A percentile compares a stretch with the other conserved stretches of the same genome.
Evolutionary conservation across 179 eudicot species (phyloP).

Genomic region (Spinacia oleracea): DNA sequence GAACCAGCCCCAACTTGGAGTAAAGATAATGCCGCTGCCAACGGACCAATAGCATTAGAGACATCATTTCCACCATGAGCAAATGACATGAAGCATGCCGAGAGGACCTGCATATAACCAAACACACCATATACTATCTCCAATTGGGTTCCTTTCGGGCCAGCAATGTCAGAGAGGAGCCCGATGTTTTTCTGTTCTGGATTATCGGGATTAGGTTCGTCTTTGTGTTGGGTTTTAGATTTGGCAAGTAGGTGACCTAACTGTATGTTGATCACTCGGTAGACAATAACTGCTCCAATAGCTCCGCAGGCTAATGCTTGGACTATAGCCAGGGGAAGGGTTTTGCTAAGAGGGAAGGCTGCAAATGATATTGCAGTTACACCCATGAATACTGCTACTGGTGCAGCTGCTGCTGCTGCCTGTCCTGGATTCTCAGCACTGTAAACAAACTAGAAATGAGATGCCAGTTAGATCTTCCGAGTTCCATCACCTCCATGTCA

Average conservation of each 20-base stretch:
- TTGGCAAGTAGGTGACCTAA: constrained; percentile 82
- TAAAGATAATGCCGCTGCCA: constrained; percentile 81
- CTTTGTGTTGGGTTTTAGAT: constrained; percentile 36
- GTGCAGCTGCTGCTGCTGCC: constrained; percentile 97
- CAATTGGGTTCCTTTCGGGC: constrained; percentile 86
- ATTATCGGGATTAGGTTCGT: constrained; percentile 12
- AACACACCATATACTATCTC: constrained; percentile 91
- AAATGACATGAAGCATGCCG: constrained; percentile 98
- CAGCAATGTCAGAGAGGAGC: constrained; percentile 73
- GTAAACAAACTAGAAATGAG: constrained; percentile 77
- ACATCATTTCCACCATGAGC: constrained; percentile 99
- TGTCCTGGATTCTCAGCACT: constrained; percentile 97
- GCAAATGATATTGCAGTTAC: constrained; percentile 70
- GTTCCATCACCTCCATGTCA: not conserved
- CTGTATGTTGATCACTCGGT: constrained; percentile 63
- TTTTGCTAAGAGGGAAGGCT: constrained; percentile 86
- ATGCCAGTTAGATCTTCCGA: constrained; percentile 26
- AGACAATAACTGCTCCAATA: constrained; percentile 67
- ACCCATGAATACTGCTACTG: constrained; percentile 76
- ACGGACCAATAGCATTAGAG: constrained; percentile 92
- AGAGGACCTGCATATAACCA: constrained; percentile 93
- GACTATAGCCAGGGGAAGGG: constrained; percentile 51
- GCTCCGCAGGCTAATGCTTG: constrained; percentile 78
- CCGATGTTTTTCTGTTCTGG: constrained; percentile 47
- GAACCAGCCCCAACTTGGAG: constrained; percentile 63